Evolutionary conservation across 805 yeast species (phyloP).

Genomic region (Maudiozyma saulgeensis): DNA sequence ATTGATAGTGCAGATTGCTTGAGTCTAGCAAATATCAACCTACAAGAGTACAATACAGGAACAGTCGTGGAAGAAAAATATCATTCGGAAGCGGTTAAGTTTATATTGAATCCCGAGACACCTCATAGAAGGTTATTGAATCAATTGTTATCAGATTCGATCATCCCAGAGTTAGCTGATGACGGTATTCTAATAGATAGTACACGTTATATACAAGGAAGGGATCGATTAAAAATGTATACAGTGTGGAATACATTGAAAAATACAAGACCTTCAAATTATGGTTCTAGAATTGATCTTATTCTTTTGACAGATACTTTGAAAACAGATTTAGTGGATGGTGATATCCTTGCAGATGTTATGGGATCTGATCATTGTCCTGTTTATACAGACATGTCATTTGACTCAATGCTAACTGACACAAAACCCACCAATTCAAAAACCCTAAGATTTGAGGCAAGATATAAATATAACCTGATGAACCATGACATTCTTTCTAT

Average conservation of each 20-base stretch:
- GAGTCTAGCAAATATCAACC: constrained; percentile 9
- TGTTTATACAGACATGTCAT: constrained; percentile 48
- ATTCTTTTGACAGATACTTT: constrained; percentile 44
- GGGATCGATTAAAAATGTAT: constrained; percentile 51
- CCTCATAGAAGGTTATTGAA: constrained; percentile 39
- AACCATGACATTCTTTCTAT: constrained; percentile 29
- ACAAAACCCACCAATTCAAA: constrained; percentile 1
- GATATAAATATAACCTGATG: constrained; percentile 35
- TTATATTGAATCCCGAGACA: constrained; percentile 31
- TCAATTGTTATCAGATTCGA: constrained; percentile 32
- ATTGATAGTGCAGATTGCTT: constrained; percentile 74
- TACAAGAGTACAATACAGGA: constrained; percentile 34
- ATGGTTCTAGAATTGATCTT: constrained; percentile 82
- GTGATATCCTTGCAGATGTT: constrained; percentile 54
- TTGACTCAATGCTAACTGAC: constrained; percentile 25
- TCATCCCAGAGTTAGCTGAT: constrained; percentile 25
- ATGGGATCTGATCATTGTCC: constrained; percentile 96
- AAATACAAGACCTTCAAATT: constrained; percentile 69
- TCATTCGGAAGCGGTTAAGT: constrained; percentile 27
- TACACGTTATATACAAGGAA: constrained; percentile 46
- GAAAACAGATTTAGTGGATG: constrained; percentile 26
- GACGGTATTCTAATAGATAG: constrained; percentile 47
- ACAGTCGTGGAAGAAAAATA: constrained; percentile 24
- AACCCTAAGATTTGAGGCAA: constrained; percentile 45
- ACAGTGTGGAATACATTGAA: constrained; percentile 87